Evolutionary conservation across 2,329 filamentous ascomycete species (phyloP), one percentile per base, ranked within the genome.

Genomic region (Colletotrichum zoysiae): DNA sequence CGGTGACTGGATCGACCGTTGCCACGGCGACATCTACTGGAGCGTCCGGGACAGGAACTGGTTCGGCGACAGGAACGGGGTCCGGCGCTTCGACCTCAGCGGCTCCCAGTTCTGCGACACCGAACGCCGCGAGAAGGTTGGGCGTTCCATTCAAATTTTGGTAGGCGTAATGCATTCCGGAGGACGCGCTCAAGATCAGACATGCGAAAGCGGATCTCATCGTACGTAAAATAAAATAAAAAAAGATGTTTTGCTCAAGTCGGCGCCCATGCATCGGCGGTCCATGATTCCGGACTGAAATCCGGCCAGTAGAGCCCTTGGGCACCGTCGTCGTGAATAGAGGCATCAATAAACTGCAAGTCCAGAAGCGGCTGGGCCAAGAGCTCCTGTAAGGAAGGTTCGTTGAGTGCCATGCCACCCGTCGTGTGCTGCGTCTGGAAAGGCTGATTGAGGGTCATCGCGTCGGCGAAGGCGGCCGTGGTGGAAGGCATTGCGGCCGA

Each of bases 351-450:
- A n/a, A 81, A 81, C 56, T 79, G 76, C 40, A 81, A 65, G 42
- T 81, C 79, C 12, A 81, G 42, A 1, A 79, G 75, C 0, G 79
- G 78, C 71, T 82, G 80, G 0, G 77, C 77, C 8, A 82, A 53
- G 0, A 82, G 74, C 26, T 81, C 79, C 35, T 82, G 80, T 42
- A 82, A 42, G 2, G 79, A 81, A 0, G 81, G 80, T 44, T 82
- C 80, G 0, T 78, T 78, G 3, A 82, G 62, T 0, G 79, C 79
- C 80, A 82, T 81, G 0, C 79, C 80, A 0, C 80, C 78, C 1
- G 80, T 81, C 55, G 74, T 76, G 14, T 70, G 67, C 46, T 73
- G 70, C 8, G 62, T 42, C 0, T 55, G 46, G 40, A 74, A 69
- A 6, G 73, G 38, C 35, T 62, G 59, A 0, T 48, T 48, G 2